Conservation (phyloP, 768 basidiomycete species). For the Russula foetens region DNA sequence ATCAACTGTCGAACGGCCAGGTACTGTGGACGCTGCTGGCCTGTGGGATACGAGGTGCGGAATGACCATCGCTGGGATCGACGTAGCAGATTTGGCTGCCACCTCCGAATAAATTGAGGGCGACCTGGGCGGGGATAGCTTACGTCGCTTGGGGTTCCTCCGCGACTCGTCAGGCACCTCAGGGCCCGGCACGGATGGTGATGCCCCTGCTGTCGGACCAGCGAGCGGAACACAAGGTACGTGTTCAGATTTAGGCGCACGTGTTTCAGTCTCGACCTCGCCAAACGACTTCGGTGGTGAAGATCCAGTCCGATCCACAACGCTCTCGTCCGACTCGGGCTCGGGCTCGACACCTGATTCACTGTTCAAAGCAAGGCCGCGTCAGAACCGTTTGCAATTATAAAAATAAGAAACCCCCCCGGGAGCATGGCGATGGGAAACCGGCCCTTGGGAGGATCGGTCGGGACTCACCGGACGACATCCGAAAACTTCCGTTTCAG, state of each 20-base stretch:
- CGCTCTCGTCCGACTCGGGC: neutral
- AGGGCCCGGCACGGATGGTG: neutral
- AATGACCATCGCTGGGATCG: constrained; percentile 13
- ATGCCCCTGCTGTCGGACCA: neutral
- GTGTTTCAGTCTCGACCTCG: neutral
- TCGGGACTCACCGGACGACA: constrained; percentile 12
- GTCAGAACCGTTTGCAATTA: neutral
- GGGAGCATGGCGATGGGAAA: neutral
- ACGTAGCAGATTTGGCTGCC: neutral
- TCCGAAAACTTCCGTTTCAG: constrained; percentile 18
- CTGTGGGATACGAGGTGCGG: constrained; percentile 2
- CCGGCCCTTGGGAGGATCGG: too few relatives aligned
- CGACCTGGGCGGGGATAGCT: neutral
- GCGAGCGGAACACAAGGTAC: neutral
- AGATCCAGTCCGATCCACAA: too few relatives aligned
- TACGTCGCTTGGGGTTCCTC: constrained; percentile 6
- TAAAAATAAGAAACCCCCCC: too few relatives aligned
- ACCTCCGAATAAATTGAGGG: neutral
- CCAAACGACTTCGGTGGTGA: neutral
- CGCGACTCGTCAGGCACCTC: neutral
- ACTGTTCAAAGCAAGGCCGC: neutral
- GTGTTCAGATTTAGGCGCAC: neutral
- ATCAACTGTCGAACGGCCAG: neutral
- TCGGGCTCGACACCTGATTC: neutral
- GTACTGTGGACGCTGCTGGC: neutral